These are phyloP conservation scores for Amanita inopinata DNA, from an alignment of 768 basidiomycete genomes.

Conservation along the genomic window DNA sequence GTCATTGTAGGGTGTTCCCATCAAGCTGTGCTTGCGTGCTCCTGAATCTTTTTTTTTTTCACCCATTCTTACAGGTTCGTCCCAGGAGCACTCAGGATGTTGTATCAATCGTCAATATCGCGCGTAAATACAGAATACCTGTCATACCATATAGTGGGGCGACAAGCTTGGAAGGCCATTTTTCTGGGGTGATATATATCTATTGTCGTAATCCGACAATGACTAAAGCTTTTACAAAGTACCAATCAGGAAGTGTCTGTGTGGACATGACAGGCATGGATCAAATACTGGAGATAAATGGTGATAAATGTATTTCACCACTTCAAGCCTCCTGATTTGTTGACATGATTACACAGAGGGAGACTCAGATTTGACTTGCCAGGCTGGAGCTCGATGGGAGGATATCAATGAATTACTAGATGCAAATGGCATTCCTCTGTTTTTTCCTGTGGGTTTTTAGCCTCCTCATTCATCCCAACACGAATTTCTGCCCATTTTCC, in stretches of 20 bases:
- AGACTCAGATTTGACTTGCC: conserved; percentile 69
- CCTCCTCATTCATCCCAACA: not conserved
- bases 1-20: conserved; percentile 31
- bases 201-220: not conserved
- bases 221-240: conserved; percentile 19
- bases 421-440: conserved; percentile 62
- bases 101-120: conserved; percentile 67
- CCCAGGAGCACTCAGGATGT: conserved; percentile 73
- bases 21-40: too few relatives aligned
- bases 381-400: conserved; percentile 72
- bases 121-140: conserved; percentile 65
- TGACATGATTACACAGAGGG: conserved; percentile 30
- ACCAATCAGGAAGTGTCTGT: conserved; percentile 60
- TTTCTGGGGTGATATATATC: conserved; percentile 47
- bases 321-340: not conserved
- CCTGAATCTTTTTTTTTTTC: not conserved
- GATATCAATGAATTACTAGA: conserved; percentile 64
- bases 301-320: conserved; percentile 23
- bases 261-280: conserved; percentile 80
- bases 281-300: conserved; percentile 66
- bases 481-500: not conserved
- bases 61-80: conserved; percentile 29
- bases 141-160: conserved; percentile 78
- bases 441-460: conserved; percentile 62
- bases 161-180: conserved; percentile 84